phyloP scores from a whole-genome alignment of 1,284 basidiomycete species.

The Ustilago cynodontis region DNA sequence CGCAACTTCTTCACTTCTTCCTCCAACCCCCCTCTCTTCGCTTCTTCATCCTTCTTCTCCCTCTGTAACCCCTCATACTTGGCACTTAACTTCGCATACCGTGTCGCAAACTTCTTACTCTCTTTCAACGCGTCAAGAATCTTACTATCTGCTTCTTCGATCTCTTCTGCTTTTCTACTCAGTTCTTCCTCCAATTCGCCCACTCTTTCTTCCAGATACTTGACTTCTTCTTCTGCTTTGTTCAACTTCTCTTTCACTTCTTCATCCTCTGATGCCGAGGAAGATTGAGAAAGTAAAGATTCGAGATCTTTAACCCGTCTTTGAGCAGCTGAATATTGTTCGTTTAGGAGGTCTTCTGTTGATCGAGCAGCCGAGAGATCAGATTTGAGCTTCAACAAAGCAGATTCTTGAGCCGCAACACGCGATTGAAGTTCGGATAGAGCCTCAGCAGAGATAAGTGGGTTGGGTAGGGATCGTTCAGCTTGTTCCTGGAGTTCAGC shows the following conservation, averaged over 20 bases:
- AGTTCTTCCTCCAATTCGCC: conserved; percentile 57
- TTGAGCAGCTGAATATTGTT: conserved; percentile 32
- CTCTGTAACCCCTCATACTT: conserved; percentile 33
- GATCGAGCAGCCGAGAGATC: conserved; percentile 17
- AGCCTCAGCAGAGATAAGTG: background rate
- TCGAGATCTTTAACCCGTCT: conserved; percentile 31
- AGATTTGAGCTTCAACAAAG: conserved; percentile 21
- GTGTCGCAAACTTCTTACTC: conserved; percentile 48
- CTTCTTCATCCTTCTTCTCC: conserved; percentile 6
- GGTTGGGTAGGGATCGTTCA: conserved; percentile 13
- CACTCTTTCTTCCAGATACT: conserved; percentile 30
- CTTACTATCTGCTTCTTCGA: conserved; percentile 63
- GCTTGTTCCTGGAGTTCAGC: conserved; percentile 53
- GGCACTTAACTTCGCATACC: conserved; percentile 30
- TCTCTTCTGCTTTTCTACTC: conserved; percentile 55
- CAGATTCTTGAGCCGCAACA: conserved; percentile 13
- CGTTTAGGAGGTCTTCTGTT: conserved; percentile 43
- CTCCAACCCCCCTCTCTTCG: background rate
- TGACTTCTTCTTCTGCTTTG: conserved; percentile 11
- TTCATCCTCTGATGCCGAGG: background rate
- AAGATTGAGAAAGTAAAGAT: background rate
- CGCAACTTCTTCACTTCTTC: conserved; percentile 4
- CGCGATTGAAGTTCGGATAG: conserved; percentile 6
- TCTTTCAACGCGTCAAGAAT: conserved; percentile 59
- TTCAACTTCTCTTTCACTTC: background rate